These are phyloP conservation scores for Hibiscus trionum DNA, from an alignment of 345 rosid species.

Conservation along the genomic window DNA sequence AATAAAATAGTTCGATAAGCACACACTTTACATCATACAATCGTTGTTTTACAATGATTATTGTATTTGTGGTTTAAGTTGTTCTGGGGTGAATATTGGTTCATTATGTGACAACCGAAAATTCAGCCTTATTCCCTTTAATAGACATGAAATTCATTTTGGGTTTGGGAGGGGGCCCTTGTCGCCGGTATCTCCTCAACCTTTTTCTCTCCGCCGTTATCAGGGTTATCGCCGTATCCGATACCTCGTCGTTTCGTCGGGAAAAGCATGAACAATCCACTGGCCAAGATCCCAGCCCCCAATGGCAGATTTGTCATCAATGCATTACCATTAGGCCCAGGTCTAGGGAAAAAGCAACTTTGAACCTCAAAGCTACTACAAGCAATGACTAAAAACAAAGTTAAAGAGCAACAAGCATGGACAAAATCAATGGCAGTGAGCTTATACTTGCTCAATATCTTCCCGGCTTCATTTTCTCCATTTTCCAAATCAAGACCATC, in stretches of 20 bases:
- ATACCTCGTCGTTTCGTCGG: constrained; percentile 39
- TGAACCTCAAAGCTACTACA: constrained; percentile 22
- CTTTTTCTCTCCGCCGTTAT: neutral
- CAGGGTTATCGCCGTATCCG: constrained; percentile 12
- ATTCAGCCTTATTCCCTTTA: too few species aligned
- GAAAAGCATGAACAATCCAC: constrained; percentile 34
- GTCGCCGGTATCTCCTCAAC: neutral
- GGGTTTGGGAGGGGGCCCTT: neutral
- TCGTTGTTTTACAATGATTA: too few species aligned
- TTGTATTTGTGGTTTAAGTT: too few species aligned
- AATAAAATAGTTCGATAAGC: too few species aligned
- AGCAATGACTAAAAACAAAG: constrained; percentile 37
- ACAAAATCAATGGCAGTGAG: constrained; percentile 21
- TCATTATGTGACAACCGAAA: too few species aligned
- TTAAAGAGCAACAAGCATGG: constrained; percentile 28
- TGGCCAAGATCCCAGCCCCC: constrained; percentile 22
- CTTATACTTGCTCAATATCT: neutral
- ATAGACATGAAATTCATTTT: neutral
- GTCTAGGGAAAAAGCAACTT: constrained; percentile 19
- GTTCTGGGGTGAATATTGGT: too few species aligned
- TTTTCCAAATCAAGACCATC: neutral
- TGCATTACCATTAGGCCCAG: constrained; percentile 7
- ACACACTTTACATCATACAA: too few species aligned
- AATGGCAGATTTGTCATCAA: constrained; percentile 27
- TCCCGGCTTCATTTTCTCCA: neutral